Evolutionary conservation across 805 yeast species (phyloP).

Genomic region (Wickerhamiella kazuoi): DNA sequence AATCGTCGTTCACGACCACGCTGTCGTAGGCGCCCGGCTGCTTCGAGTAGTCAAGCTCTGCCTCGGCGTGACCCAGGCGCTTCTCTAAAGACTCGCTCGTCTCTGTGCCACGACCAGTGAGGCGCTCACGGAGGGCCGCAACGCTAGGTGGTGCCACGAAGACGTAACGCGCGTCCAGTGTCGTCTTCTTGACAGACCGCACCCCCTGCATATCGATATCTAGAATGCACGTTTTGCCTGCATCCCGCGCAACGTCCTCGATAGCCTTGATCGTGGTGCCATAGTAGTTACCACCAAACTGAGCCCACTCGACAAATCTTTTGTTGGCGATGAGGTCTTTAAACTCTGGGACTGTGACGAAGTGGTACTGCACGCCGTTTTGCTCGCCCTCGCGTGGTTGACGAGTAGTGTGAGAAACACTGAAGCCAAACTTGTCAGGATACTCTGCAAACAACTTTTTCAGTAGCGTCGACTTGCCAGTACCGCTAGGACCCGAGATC

Average conservation of each 20-base stretch:
- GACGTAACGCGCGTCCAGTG: slow-evolving; percentile 66
- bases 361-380: slow-evolving; percentile 80
- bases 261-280: slow-evolving; percentile 87
- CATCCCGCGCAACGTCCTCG: slow-evolving; percentile 37
- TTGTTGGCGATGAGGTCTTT: slow-evolving; percentile 51
- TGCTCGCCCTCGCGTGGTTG: slow-evolving; percentile 81
- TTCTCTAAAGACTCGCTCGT: slow-evolving; percentile 67
- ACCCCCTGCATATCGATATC: slow-evolving; percentile 99
- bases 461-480: slow-evolving; percentile 89
- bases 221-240: slow-evolving; percentile 66
- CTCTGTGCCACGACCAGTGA: slow-evolving; percentile 87
- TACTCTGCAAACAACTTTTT: slow-evolving; percentile 78
- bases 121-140: slow-evolving; percentile 56
- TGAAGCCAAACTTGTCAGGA: slow-evolving; percentile 83
- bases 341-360: slow-evolving; percentile 64
- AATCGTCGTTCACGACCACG: slow-evolving; percentile 75
- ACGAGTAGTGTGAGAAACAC: slow-evolving; percentile 87
- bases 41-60: slow-evolving; percentile 75
- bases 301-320: slow-evolving; percentile 93
- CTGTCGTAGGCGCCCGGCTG: slow-evolving; percentile 78
- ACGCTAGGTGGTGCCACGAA: slow-evolving; percentile 88
- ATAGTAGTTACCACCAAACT: slow-evolving; percentile 92
- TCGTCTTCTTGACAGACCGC: slow-evolving; percentile 67
- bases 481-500: slow-evolving; percentile 85
- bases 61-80: slow-evolving; percentile 72